Percentiles rank a stretch among this genome's conserved stretches.
Conservation (phyloP, 176 grass and related monocot species). For the Raddia distichophylla region DNA sequence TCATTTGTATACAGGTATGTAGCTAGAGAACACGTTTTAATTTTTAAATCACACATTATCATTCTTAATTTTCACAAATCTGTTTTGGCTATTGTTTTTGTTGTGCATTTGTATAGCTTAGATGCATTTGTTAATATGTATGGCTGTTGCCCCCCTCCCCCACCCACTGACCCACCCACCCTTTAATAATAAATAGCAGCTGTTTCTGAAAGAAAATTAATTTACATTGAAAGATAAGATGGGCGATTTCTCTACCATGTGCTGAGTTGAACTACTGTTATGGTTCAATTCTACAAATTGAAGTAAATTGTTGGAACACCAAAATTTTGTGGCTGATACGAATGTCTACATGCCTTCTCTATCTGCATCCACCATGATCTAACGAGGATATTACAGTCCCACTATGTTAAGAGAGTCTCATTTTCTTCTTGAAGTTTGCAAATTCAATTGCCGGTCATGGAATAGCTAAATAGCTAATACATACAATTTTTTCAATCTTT, state of each 20-base stretch:
- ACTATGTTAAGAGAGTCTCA: background rate
- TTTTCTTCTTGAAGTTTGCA: conserved; percentile 33
- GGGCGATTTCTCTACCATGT: background rate
- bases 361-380: conserved; percentile 18
- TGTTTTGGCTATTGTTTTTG: conserved; percentile 20
- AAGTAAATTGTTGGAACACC: conserved; percentile 4
- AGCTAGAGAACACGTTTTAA: background rate
- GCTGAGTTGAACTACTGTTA: conserved; percentile 3
- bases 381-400: conserved; percentile 2
- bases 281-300: conserved; percentile 19
- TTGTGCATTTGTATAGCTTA: conserved; percentile 7
- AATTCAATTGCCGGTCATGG: background rate
- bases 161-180: background rate
- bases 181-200: conserved; percentile 25
- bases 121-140: conserved; percentile 15
- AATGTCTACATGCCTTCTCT: conserved; percentile 12
- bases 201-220: conserved; percentile 11
- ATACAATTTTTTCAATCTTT: conserved; percentile 3
- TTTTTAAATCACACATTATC: background rate
- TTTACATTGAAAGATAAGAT: conserved; percentile 6
- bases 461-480: conserved; percentile 18
- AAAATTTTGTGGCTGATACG: conserved; percentile 13
- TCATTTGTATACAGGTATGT: conserved; percentile 86
- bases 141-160: background rate
- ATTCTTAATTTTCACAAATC: conserved; percentile 31